These are phyloP conservation scores for Cladophialophora bantiana DNA, from an alignment of 2,329 filamentous ascomycete species.

Conservation along the genomic window DNA sequence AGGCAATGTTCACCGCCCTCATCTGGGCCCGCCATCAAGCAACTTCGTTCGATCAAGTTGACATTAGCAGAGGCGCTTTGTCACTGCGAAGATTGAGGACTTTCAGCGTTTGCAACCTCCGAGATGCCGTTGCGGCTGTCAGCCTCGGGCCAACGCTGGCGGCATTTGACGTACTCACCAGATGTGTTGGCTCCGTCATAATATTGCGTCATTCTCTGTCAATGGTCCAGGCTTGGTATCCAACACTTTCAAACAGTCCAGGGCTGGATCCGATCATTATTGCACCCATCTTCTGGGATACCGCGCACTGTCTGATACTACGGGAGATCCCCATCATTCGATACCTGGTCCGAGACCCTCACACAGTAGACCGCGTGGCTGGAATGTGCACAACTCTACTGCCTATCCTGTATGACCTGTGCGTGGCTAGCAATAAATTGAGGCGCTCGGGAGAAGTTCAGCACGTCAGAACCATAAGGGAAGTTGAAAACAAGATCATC, in stretches of 20 bases:
- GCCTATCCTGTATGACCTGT: slow-evolving; percentile 46
- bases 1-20: slow-evolving; percentile 16
- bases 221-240: slow-evolving; percentile 43
- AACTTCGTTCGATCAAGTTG: neutral
- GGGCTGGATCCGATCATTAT: slow-evolving; percentile 44
- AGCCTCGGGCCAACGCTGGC: slow-evolving; percentile 43
- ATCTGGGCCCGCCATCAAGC: neutral
- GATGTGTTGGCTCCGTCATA: slow-evolving; percentile 39
- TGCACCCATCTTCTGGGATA: slow-evolving; percentile 45
- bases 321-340: slow-evolving; percentile 45
- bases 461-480: neutral
- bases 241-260: slow-evolving; percentile 38
- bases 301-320: slow-evolving; percentile 43
- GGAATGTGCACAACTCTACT: slow-evolving; percentile 44
- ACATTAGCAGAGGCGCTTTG: slow-evolving; percentile 3
- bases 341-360: slow-evolving; percentile 33
- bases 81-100: slow-evolving; percentile 21
- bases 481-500: neutral
- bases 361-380: slow-evolving; percentile 43
- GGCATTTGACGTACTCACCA: slow-evolving; percentile 44
- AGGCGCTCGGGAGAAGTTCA: slow-evolving; percentile 28
- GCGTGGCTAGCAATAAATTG: slow-evolving; percentile 41
- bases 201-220: slow-evolving; percentile 44
- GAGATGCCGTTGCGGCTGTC: slow-evolving; percentile 40
- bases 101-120: neutral